phyloP scores from a whole-genome alignment of 2,329 filamentous ascomycete genomes.

The Pestalotiopsis sp. region DNA sequence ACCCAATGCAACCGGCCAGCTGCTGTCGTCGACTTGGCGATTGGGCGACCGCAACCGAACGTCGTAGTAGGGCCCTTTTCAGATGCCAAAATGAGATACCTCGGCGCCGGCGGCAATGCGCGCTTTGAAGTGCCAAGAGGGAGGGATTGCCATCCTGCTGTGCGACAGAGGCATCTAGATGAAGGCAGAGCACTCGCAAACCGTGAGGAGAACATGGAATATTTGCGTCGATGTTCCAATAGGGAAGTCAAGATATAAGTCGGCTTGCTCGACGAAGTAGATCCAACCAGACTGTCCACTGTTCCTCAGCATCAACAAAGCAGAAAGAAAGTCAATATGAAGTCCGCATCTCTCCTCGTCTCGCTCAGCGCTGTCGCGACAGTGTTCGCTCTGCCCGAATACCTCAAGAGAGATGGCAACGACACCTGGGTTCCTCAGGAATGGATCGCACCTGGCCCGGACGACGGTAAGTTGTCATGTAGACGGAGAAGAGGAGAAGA shows the following conservation, averaged over 20 bases:
- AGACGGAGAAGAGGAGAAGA: neutral
- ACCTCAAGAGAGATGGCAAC: neutral
- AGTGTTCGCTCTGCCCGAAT: neutral
- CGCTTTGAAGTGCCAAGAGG: neutral
- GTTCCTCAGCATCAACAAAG: neutral
- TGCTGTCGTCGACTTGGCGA: neutral
- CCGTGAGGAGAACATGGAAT: neutral
- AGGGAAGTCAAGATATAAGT: neutral
- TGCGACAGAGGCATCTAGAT: neutral
- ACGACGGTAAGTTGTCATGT: neutral
- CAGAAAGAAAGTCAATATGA: neutral
- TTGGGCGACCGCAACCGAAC: neutral
- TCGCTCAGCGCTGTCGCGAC: neutral
- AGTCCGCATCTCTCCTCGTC: neutral
- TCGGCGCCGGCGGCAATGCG: neutral
- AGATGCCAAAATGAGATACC: slow-evolving; percentile 3
- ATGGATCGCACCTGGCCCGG: neutral
- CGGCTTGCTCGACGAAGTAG: neutral
- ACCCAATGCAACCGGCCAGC: neutral
- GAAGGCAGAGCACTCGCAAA: neutral
- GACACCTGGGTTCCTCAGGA: neutral
- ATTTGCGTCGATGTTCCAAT: neutral
- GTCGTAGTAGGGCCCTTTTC: neutral
- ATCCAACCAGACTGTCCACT: neutral
- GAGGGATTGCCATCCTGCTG: neutral